These are phyloP conservation scores for Pestalotiopsis sp. DNA, from an alignment of 2,329 filamentous ascomycete species.

Conservation along the genomic window DNA sequence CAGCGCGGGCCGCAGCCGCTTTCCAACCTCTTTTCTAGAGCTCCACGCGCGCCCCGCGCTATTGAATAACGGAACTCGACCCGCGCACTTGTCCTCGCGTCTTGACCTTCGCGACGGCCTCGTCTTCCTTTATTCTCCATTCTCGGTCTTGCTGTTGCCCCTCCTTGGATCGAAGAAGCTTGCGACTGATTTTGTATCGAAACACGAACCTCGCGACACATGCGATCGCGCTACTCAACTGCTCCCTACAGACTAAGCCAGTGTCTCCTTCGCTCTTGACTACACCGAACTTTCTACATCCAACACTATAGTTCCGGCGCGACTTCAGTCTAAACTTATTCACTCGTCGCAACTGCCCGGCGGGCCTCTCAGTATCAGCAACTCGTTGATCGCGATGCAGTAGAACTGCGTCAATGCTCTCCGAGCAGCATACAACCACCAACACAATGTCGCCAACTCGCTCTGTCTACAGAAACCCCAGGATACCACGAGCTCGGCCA, in stretches of 20 bases:
- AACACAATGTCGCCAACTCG: constrained; percentile 5
- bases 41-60: not conserved
- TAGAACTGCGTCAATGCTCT: constrained; percentile 7
- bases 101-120: not conserved
- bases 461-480: not conserved
- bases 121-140: not conserved
- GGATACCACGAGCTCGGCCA: not conserved
- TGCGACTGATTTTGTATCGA: not conserved
- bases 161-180: not conserved
- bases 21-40: not conserved
- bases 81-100: not conserved
- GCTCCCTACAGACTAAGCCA: not conserved
- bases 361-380: not conserved
- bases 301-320: not conserved
- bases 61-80: not conserved
- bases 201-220: not conserved
- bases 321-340: not conserved
- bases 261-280: not conserved
- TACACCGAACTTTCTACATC: not conserved
- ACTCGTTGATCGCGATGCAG: not conserved
- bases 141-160: not conserved
- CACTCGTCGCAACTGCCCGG: not conserved
- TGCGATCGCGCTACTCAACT: not conserved
- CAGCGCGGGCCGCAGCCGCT: not conserved
- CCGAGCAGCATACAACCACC: not conserved